These are phyloP conservation scores for Alternaria postmessia DNA, from an alignment of 2,329 filamentous ascomycete genomes.

Conservation along the genomic window DNA sequence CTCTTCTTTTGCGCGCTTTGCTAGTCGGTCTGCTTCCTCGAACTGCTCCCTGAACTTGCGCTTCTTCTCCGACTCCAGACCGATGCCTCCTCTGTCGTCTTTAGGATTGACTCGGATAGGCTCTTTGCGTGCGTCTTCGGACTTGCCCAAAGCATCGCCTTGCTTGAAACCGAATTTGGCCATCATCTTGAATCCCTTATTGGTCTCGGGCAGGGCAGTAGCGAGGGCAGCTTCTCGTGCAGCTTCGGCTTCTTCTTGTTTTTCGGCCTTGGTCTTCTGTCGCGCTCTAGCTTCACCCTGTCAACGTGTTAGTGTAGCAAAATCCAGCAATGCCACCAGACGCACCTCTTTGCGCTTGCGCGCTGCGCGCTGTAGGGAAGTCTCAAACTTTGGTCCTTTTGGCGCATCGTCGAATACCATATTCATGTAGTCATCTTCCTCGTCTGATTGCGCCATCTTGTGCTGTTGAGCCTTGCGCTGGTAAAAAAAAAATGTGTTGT, in stretches of 20 bases:
- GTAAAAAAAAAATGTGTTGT: conserved; percentile 6
- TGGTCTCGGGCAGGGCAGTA: conserved; percentile 73
- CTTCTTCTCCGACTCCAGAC: conserved; percentile 83
- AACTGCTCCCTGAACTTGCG: conserved; percentile 64
- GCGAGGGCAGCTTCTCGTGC: conserved; percentile 79
- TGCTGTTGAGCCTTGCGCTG: neutral
- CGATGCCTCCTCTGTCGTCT: conserved; percentile 82
- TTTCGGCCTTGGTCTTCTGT: conserved; percentile 80
- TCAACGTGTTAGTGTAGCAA: conserved; percentile 20
- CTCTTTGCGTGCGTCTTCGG: conserved; percentile 65
- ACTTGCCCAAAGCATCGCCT: conserved; percentile 76
- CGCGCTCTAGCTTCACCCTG: conserved; percentile 42
- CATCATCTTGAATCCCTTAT: conserved; percentile 97
- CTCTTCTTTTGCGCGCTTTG: conserved; percentile 58
- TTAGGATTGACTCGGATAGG: conserved; percentile 81
- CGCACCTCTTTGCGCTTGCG: conserved; percentile 62
- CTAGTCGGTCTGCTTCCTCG: conserved; percentile 41
- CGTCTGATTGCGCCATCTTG: conserved; percentile 60
- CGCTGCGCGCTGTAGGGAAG: conserved; percentile 67
- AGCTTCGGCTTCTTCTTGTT: conserved; percentile 74
- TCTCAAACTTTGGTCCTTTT: conserved; percentile 61
- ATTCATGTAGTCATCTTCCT: conserved; percentile 96
- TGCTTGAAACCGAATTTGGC: conserved; percentile 88
- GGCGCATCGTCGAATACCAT: conserved; percentile 82
- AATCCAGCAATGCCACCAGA: neutral